These are phyloP conservation scores for Calonectria ilicicola DNA, from an alignment of 2,329 filamentous ascomycete species.

Conservation along the genomic window DNA sequence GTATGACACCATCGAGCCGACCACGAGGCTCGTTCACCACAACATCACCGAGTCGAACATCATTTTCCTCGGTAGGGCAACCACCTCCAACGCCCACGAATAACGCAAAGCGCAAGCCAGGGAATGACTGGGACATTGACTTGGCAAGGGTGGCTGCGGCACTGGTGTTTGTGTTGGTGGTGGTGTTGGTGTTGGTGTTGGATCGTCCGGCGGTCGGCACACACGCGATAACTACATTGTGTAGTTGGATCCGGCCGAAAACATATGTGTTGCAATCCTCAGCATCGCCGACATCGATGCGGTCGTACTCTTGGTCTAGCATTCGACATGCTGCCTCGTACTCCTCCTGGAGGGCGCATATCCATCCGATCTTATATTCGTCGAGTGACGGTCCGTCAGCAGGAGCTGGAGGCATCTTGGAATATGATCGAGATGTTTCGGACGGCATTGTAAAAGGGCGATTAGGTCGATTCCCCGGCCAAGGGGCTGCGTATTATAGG, in stretches of 20 bases:
- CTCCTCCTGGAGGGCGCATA: neutral
- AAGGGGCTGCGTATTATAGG: neutral
- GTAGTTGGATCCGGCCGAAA: neutral
- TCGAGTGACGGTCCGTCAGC: neutral
- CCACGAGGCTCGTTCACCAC: neutral
- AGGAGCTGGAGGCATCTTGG: neutral
- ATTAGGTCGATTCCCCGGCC: neutral
- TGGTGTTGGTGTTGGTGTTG: too few relatives aligned
- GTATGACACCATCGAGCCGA: neutral
- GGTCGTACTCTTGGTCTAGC: neutral
- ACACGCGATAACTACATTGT: conserved; percentile 9
- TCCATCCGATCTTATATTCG: neutral
- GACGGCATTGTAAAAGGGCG: neutral
- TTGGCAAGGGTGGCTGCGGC: conserved; percentile 3
- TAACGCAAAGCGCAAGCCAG: conserved; percentile 10
- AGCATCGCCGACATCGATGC: neutral
- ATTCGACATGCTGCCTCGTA: neutral
- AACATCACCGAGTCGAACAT: conserved; percentile 16
- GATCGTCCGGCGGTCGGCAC: neutral
- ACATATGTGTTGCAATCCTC: neutral
- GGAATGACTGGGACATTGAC: conserved; percentile 1
- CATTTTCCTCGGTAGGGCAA: conserved; percentile 14
- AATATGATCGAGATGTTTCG: neutral
- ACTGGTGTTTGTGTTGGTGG: too few relatives aligned
- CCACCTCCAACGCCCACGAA: conserved; percentile 29